Evolutionary conservation across 495 filamentous ascomycete genomes (phyloP), one percentile per base, ranked within the genome.

Genomic region (Annulohypoxylon moriforme): DNA sequence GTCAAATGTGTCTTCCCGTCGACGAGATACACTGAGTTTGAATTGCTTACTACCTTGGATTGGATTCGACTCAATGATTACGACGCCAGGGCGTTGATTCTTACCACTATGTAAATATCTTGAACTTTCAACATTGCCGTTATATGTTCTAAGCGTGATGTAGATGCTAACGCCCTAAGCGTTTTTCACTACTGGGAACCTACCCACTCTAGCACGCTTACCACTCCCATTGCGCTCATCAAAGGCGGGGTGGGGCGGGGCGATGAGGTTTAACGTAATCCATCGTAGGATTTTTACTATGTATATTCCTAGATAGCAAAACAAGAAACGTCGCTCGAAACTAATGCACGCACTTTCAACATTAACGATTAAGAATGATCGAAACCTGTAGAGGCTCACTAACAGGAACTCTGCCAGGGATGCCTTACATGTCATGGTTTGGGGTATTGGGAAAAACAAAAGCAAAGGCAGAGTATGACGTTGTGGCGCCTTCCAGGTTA

Each of bases 81-180:
- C 11, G 36, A 53, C 49, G 49, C 25, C 49, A 25, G 49, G 49
- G n/a, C 49, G 49, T 29, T 29, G 6, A 53, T 31, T 53, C 25
- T n/a, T n/a, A n/a, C n/a, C 13, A 9, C 27, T 29, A 29, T 2
- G 6, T 29, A 31, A 3, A 11, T 24, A 25, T 20, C 42, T 7
- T 22, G 9, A 47, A 22, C 13, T 14, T n/a, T 22, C 2, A 47
- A 22, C 13, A 2, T n/a, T 40, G 27, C 27, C 4, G 36, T 14
- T n/a, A 14, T 5, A 14, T 40, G 36, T 4, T 40, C 11, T 40
- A 40, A n/a, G 14, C 11, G 14, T 10, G 36, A 22, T 14, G 44
- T 40, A 40, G 36, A 14, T n/a, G 36, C 8, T 40, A 9, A 11
- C 14, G 6, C 36, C 36, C 14, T 11, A 40, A 40, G 36, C 36